phyloP scores from a whole-genome alignment of 495 filamentous ascomycete genomes.

The Aspergillus cavernicola region DNA sequence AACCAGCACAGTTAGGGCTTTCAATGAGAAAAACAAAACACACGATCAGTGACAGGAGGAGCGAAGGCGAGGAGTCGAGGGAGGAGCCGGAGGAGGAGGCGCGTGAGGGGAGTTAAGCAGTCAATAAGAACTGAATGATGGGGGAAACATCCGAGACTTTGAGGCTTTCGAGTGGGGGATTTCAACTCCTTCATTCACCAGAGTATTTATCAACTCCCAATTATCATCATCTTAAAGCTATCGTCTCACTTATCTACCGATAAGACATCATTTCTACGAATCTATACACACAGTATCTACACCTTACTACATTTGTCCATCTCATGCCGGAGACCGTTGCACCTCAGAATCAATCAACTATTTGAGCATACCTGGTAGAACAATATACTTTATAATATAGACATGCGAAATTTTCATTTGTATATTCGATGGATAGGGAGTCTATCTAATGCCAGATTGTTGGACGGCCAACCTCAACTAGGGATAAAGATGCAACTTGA shows the following conservation, averaged over 20 bases:
- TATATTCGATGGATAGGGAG: slow-evolving; percentile 37
- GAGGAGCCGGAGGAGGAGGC: slow-evolving; percentile 11
- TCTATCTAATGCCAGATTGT: slow-evolving; percentile 42
- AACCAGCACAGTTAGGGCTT: background rate
- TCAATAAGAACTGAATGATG: no score
- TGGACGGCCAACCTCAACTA: slow-evolving; percentile 17
- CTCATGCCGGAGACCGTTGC: no score
- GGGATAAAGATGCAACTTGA: background rate
- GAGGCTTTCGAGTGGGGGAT: slow-evolving; percentile 9
- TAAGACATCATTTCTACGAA: no score
- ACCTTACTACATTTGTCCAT: no score
- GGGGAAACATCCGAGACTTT: slow-evolving; percentile 1
- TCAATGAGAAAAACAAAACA: background rate
- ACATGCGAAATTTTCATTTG: background rate
- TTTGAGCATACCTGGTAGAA: no score
- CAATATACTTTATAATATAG: no score
- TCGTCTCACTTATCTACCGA: no score
- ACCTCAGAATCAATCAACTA: no score
- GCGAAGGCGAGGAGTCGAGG: slow-evolving; percentile 13
- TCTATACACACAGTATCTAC: no score
- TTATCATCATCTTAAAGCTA: background rate
- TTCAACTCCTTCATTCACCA: background rate
- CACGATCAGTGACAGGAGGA: slow-evolving; percentile 3
- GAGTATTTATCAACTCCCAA: background rate
- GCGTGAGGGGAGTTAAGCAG: slow-evolving; percentile 9